Conservation (phyloP, 2,329 filamentous ascomycete genomes). For the Colletotrichum sp. region DNA sequence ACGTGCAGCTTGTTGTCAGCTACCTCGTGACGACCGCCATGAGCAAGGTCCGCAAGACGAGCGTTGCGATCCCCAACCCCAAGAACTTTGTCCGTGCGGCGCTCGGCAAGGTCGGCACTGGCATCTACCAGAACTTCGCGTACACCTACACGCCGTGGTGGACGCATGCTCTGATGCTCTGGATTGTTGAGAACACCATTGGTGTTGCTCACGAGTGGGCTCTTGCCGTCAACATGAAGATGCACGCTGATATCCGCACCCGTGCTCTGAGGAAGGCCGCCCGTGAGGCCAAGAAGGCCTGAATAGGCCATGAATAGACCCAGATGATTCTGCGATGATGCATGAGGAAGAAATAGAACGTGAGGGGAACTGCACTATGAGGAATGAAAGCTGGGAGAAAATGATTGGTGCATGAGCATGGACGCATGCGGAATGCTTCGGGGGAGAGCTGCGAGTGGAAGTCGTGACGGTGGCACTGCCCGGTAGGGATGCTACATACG, state of each 20-base stretch:
- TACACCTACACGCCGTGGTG: constrained; percentile 93
- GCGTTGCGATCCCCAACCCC: constrained; percentile 78
- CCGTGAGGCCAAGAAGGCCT: constrained; percentile 74
- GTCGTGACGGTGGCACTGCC: background rate
- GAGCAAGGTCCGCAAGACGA: constrained; percentile 90
- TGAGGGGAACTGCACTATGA: fast-evolving
- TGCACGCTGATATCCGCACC: constrained; percentile 84
- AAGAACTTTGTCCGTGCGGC: constrained; percentile 81
- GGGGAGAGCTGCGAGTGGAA: background rate
- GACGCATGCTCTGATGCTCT: constrained; percentile 89
- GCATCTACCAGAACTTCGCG: constrained; percentile 77
- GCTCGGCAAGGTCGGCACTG: constrained; percentile 80
- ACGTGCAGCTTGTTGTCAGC: constrained; percentile 89
- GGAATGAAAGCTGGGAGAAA: background rate
- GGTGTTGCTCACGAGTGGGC: constrained; percentile 53
- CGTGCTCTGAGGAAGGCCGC: constrained; percentile 84
- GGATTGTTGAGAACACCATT: constrained; percentile 69
- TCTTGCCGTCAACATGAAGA: constrained; percentile 60
- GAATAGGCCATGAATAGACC: fast-evolving
- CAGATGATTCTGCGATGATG: background rate
- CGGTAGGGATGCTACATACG: fast-evolving
- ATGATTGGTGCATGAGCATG: background rate
- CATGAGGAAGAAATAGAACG: background rate
- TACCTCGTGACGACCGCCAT: constrained; percentile 96
- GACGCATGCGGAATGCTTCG: background rate